Evolutionary conservation across 352 stramenopile genomes (phyloP).

Genomic region (Phytophthora cactorum): DNA sequence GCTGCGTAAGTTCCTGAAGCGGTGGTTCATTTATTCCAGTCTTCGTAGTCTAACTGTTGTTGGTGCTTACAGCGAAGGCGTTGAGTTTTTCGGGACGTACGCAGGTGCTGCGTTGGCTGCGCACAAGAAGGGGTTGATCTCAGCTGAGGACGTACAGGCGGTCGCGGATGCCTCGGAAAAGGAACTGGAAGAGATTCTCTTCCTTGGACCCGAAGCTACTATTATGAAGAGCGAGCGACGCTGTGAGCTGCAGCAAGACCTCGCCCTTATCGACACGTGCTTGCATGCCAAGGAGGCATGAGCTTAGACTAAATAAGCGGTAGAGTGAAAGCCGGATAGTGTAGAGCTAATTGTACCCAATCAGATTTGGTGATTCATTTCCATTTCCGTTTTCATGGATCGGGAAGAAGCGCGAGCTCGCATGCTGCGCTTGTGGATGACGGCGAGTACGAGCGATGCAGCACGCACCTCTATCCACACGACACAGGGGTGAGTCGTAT

Average conservation of each 20-base stretch:
- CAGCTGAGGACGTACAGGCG: slow-evolving; percentile 50
- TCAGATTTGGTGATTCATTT: slow-evolving; percentile 18
- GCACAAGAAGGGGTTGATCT: slow-evolving; percentile 68
- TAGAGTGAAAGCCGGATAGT: neutral
- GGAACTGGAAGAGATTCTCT: slow-evolving; percentile 57
- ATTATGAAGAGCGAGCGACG: slow-evolving; percentile 44
- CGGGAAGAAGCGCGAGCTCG: slow-evolving; percentile 49
- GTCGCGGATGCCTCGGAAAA: slow-evolving; percentile 48
- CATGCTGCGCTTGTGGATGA: slow-evolving; percentile 67
- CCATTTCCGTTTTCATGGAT: slow-evolving; percentile 29
- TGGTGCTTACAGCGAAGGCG: slow-evolving; percentile 55
- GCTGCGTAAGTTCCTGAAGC: slow-evolving; percentile 47
- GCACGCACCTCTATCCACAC: slow-evolving; percentile 54
- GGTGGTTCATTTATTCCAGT: neutral
- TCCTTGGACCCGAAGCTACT: slow-evolving; percentile 48
- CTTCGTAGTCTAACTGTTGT: neutral
- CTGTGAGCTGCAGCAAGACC: slow-evolving; percentile 51
- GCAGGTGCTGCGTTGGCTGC: slow-evolving; percentile 60
- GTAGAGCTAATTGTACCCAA: slow-evolving; percentile 28
- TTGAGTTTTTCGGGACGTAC: slow-evolving; percentile 82
- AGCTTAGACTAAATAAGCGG: neutral
- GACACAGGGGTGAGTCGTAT: slow-evolving; percentile 48
- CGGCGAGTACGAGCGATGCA: slow-evolving; percentile 25
- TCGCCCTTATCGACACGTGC: slow-evolving; percentile 35
- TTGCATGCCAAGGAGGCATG: slow-evolving; percentile 19